Conservation (phyloP, 1,139 yeast species). For the Scheffersomyces segobiensis region DNA sequence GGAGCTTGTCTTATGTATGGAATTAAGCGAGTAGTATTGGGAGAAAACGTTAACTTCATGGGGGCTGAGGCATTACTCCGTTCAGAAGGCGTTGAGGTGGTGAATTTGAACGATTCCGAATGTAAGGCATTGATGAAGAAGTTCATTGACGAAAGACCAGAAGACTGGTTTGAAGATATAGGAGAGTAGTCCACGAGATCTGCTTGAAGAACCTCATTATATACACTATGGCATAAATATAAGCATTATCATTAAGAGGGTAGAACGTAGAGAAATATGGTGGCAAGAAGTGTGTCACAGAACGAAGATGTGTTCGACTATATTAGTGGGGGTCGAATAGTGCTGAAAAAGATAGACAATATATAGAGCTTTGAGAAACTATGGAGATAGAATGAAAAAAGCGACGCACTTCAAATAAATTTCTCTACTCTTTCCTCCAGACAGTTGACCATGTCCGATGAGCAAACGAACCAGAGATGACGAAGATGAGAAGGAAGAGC, state of each 20-base stretch:
- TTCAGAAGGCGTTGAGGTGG: constrained; percentile 70
- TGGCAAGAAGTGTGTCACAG: background rate
- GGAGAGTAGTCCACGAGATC: constrained; percentile 48
- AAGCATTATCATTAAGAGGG: constrained; percentile 1
- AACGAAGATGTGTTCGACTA: background rate
- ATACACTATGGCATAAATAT: background rate
- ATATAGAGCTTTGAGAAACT: too few relatives aligned
- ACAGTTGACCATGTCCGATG: background rate
- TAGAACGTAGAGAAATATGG: too few relatives aligned
- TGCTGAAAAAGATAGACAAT: too few relatives aligned
- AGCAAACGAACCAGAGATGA: background rate
- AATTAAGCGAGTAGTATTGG: constrained; percentile 79
- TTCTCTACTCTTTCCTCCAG: background rate
- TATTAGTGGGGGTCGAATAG: background rate
- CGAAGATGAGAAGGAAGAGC: background rate
- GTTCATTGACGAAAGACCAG: constrained; percentile 76
- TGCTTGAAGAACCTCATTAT: background rate
- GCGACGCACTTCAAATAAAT: background rate
- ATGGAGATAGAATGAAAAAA: background rate
- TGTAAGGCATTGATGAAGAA: constrained; percentile 75
- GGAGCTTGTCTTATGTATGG: constrained; percentile 93
- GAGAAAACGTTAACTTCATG: constrained; percentile 76
- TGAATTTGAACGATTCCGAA: constrained; percentile 62
- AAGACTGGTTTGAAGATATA: constrained; percentile 88
- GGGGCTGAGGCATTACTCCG: constrained; percentile 77